A percentile compares a stretch with the other conserved stretches of the same genome.
Evolutionary conservation across 2,329 filamentous ascomycete species (phyloP).

Genomic region (Exserohilum rostratum): DNA sequence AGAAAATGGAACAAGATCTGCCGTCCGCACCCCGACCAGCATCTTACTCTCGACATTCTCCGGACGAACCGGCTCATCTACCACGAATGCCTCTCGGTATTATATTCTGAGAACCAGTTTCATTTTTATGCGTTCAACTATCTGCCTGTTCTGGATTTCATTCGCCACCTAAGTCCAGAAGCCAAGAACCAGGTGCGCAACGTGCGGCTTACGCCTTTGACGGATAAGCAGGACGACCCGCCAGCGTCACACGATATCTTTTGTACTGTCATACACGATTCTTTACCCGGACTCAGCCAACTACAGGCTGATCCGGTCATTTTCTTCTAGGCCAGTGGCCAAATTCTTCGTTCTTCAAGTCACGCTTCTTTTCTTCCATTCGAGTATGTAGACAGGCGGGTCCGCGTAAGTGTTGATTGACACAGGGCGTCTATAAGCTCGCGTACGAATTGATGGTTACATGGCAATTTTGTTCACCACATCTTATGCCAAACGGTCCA

Average conservation of each 20-base stretch:
- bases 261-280: constrained; percentile 49
- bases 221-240: constrained; percentile 44
- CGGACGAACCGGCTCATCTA: constrained; percentile 48
- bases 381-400: constrained; percentile 10
- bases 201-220: constrained; percentile 43
- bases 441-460: neutral
- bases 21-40: constrained; percentile 42
- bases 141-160: constrained; percentile 48
- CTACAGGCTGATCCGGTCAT: constrained; percentile 47
- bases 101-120: constrained; percentile 49
- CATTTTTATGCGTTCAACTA: constrained; percentile 50
- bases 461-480: neutral
- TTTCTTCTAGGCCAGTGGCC: constrained; percentile 36
- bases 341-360: neutral
- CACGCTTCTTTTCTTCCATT: constrained; percentile 4
- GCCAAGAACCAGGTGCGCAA: constrained; percentile 47
- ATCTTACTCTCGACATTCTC: constrained; percentile 43
- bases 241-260: constrained; percentile 45
- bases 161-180: constrained; percentile 47
- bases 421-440: constrained; percentile 2
- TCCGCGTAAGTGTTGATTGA: constrained; percentile 2
- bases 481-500: neutral
- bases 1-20: constrained; percentile 46
- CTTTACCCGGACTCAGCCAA: constrained; percentile 43
- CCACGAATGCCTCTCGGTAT: constrained; percentile 46